Evolutionary conservation across 2,329 filamentous ascomycete species (phyloP).

Genomic region (Trichoderma afroharzianum): DNA sequence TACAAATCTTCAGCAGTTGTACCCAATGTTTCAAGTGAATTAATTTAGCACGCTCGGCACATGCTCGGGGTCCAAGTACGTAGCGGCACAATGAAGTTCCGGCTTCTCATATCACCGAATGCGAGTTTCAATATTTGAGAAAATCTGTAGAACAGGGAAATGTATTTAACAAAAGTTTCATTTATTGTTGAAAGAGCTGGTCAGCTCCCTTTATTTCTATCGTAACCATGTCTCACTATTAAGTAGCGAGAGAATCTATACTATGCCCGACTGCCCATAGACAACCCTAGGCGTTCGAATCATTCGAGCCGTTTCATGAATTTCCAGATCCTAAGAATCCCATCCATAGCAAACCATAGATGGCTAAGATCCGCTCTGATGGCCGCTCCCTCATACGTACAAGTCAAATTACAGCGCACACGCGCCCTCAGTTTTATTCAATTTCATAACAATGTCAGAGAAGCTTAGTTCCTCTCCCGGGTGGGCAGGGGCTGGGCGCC

Average conservation of each 20-base stretch:
- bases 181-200: conserved; percentile 5
- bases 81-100: not conserved
- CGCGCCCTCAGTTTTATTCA: conserved; percentile 10
- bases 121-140: not conserved
- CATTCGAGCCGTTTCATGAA: conserved; percentile 10
- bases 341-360: conserved; percentile 21
- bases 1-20: not conserved
- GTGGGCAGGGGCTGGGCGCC: conserved; percentile 28
- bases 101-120: not conserved
- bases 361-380: conserved; percentile 16
- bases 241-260: conserved; percentile 12
- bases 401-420: conserved; percentile 25
- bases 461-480: conserved; percentile 21
- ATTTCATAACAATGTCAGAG: not conserved
- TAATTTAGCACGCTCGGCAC: not conserved
- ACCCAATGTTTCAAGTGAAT: not conserved
- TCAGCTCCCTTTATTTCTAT: conserved; percentile 16
- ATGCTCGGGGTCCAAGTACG: not conserved
- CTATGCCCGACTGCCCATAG: conserved; percentile 14
- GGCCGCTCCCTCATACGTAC: conserved; percentile 25
- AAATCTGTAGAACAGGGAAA: not conserved
- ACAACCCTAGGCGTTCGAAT: conserved; percentile 9
- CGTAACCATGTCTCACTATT: not conserved
- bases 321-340: conserved; percentile 26
- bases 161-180: not conserved